Conservation (phyloP, 2,329 filamentous ascomycete species). For the Aspergillus costaricaensis region DNA sequence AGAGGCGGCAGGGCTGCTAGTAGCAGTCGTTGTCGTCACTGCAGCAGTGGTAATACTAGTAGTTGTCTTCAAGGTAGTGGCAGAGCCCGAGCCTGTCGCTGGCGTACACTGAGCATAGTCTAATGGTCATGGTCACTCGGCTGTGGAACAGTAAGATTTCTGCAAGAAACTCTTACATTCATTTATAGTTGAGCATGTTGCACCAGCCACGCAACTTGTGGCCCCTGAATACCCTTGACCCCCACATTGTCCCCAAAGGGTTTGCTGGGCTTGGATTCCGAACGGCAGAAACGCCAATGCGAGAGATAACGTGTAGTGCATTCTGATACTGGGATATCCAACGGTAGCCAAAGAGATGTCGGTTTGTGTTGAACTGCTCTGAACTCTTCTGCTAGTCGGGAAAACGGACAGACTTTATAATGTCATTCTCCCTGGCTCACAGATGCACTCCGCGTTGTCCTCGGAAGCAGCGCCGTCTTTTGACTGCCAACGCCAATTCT, state of each 20-base stretch:
- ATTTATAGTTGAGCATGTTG: background rate
- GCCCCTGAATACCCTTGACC: background rate
- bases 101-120: slow-evolving; percentile 3
- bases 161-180: background rate
- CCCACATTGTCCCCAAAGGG: background rate
- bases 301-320: background rate
- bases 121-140: background rate
- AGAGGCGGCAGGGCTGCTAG: background rate
- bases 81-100: background rate
- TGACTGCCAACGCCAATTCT: background rate
- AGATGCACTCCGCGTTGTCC: background rate
- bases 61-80: slow-evolving; percentile 2
- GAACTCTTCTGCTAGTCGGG: background rate
- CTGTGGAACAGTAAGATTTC: no score
- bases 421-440: background rate
- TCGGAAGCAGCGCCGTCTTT: background rate
- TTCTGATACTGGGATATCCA: background rate
- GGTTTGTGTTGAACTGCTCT: background rate
- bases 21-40: background rate
- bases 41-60: background rate
- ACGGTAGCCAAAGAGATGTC: background rate
- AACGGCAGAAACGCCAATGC: background rate
- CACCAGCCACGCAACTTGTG: background rate
- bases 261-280: background rate
- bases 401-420: background rate